Percentiles rank a stretch among this genome's conserved stretches.
Evolutionary conservation across 768 basidiomycete genomes (phyloP).

Genomic region (Coprinopsis marcescibilis): DNA sequence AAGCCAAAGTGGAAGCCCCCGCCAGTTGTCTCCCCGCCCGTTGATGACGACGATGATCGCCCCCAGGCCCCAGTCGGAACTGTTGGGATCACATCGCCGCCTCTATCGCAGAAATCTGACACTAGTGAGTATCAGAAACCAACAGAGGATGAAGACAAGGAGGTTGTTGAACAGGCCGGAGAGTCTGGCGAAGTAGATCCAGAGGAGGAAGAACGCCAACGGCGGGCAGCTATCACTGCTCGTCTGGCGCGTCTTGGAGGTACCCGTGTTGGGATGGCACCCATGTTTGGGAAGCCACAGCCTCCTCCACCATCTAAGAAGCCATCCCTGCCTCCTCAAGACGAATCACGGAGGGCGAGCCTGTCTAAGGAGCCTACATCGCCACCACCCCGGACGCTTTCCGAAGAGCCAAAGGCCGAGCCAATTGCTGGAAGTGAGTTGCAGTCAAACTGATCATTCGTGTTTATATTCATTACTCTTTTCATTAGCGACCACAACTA

Average conservation of each 20-base stretch:
- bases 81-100: constrained; percentile 24
- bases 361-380: constrained; percentile 3
- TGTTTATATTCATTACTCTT: background rate
- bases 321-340: constrained; percentile 11
- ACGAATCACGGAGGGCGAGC: constrained; percentile 15
- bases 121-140: constrained; percentile 12
- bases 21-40: constrained; percentile 42
- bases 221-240: constrained; percentile 83
- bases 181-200: constrained; percentile 34
- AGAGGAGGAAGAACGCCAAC: constrained; percentile 70
- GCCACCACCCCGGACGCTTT: background rate
- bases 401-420: background rate
- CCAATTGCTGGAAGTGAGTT: constrained; percentile 6
- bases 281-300: constrained; percentile 53
- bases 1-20: constrained; percentile 89
- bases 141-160: constrained; percentile 11
- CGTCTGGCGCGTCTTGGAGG: constrained; percentile 93
- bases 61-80: background rate
- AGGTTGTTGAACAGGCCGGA: constrained; percentile 17
- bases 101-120: constrained; percentile 14
- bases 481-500: background rate
- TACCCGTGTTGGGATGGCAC: constrained; percentile 73
- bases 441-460: background rate
- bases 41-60: constrained; percentile 36
- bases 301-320: constrained; percentile 27